Percentiles rank a stretch among this genome's conserved stretches.
phyloP scores from a whole-genome alignment of 2,329 filamentous ascomycete genomes.

The Lizonia empirigonia region DNA sequence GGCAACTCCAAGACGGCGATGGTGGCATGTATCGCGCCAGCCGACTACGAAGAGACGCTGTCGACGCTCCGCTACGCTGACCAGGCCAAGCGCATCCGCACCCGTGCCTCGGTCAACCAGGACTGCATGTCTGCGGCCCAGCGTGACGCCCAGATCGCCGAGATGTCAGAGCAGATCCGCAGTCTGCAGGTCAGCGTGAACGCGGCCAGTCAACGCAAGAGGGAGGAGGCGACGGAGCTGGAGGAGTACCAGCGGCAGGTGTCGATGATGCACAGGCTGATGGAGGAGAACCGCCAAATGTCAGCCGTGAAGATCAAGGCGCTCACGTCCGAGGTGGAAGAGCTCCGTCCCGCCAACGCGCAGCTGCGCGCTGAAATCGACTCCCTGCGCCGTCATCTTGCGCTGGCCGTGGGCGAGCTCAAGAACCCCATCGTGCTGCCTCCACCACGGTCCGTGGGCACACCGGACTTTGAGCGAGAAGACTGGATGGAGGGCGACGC shows the following conservation, averaged over 20 bases:
- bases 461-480: constrained; percentile 42
- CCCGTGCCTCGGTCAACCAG: constrained; percentile 92
- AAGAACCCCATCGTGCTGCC: constrained; percentile 84
- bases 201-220: constrained; percentile 66
- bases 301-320: constrained; percentile 93
- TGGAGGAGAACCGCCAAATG: constrained; percentile 92
- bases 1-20: constrained; percentile 99
- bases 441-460: constrained; percentile 34
- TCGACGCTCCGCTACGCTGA: constrained; percentile 96
- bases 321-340: constrained; percentile 62
- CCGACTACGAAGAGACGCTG: constrained; percentile 96
- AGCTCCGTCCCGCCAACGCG: constrained; percentile 56
- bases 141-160: constrained; percentile 88
- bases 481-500: constrained; percentile 37
- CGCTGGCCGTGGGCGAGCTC: constrained; percentile 80
- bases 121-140: constrained; percentile 91
- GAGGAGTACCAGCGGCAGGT: constrained; percentile 96
- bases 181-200: constrained; percentile 76
- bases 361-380: constrained; percentile 77
- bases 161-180: constrained; percentile 96
- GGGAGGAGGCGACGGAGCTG: constrained; percentile 81
- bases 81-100: constrained; percentile 96
- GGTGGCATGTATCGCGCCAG: constrained; percentile 96
- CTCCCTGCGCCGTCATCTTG: constrained; percentile 82
- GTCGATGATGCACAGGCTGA: constrained; percentile 85